Evolutionary conservation across 2,329 filamentous ascomycete genomes (phyloP), one percentile per base, ranked within the genome.

Genomic region (Magnaporthales sp.): DNA sequence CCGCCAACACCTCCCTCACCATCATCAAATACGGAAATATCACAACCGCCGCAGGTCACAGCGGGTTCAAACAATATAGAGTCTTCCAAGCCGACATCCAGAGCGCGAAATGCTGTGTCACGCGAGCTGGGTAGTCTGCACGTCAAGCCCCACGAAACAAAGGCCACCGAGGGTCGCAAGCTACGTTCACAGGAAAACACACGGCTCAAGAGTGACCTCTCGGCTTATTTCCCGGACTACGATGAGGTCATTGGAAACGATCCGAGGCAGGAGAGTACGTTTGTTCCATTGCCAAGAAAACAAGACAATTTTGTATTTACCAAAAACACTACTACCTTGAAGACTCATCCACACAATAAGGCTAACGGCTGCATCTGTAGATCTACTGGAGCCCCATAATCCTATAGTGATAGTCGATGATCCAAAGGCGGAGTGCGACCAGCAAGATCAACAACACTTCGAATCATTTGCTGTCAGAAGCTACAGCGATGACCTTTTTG

Each of bases 241-340:
- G 93, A 97, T 77, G 92, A 96, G 75, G 86, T 97, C 71, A 92
- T 98, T 78, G 93, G 91, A 69, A 91, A 96, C 74, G 89, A 92
- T 69, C 86, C 89, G 54, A 90, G 90, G 72, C 89, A 93, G 77
- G 83, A 89, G 72, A 89, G 93, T 93, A 84, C 76, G 86, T 81
- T 54, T 26, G 26, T 31, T 63, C 38, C 10, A 38, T 67, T 15
- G 56, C n/a, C 19, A 24, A 26, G 11, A 29, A 2, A 62, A 24
- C 32, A 15, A 38, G 13, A 2, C 10, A 5, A 32, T 10, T 5
- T 32, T 10, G 7, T 15, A 19, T n/a, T n/a, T n/a, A n/a, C n/a
- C n/a, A 38, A 38, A 6, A 38, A 38, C n/a, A n/a, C n/a, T n/a
- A 19, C 11, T 15, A 4, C 4, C 32, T 7, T 19, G 4, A 6